Percentiles rank a stretch among this genome's conserved stretches.
Conservation (phyloP, 495 filamentous ascomycete species). For the Aspergillus bridgeri region DNA sequence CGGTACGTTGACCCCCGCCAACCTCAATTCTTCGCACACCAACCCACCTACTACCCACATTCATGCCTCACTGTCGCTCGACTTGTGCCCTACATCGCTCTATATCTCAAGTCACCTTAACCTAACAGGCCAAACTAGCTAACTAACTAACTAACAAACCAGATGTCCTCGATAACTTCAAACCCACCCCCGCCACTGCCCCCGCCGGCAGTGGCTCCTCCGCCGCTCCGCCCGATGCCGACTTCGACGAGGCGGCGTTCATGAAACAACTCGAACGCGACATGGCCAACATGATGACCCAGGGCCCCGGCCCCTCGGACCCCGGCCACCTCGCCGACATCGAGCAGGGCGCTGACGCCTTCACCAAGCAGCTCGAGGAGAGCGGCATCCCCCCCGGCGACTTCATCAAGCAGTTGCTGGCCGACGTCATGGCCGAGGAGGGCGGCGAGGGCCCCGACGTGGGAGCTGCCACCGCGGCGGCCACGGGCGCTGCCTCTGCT, state of each 20-base stretch:
- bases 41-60: background rate
- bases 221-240: background rate
- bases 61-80: background rate
- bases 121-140: background rate
- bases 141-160: slow-evolving; percentile 1
- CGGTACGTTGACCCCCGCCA: slow-evolving; percentile 43
- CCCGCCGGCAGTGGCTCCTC: slow-evolving; percentile 10
- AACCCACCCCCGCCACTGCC: slow-evolving; percentile 39
- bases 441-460: slow-evolving; percentile 27
- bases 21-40: background rate
- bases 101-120: too few relatives aligned
- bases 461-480: slow-evolving; percentile 8
- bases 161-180: slow-evolving; percentile 93
- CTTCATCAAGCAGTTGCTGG: slow-evolving; percentile 76
- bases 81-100: too few relatives aligned
- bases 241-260: slow-evolving; percentile 59
- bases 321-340: slow-evolving; percentile 25
- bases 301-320: slow-evolving; percentile 25
- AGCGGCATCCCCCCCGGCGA: slow-evolving; percentile 68
- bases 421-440: slow-evolving; percentile 77
- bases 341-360: slow-evolving; percentile 45
- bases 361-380: slow-evolving; percentile 78
- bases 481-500: slow-evolving; percentile 2
- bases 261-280: slow-evolving; percentile 78
- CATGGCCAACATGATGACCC: slow-evolving; percentile 75